Conservation (phyloP, 805 yeast genomes). For the Barnettozyma pratensis region DNA sequence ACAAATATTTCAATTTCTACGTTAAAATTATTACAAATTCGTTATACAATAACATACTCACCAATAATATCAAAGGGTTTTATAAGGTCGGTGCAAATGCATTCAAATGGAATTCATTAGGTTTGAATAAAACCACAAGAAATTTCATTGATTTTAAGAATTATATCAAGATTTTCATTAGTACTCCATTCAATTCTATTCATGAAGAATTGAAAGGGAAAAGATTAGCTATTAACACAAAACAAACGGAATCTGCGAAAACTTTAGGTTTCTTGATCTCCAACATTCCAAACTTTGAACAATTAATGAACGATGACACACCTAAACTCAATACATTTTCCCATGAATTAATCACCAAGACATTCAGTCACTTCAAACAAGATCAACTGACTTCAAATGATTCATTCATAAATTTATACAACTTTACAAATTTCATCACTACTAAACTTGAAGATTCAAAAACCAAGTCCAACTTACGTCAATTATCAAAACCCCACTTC, state of each 20-base stretch:
- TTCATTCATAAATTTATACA: background rate
- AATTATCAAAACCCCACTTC: constrained; percentile 32
- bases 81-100: constrained; percentile 22
- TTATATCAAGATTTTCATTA: constrained; percentile 28
- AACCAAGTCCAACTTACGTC: background rate
- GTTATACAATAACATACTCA: constrained; percentile 13
- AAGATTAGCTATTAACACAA: constrained; percentile 16
- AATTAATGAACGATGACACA: background rate
- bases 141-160: constrained; percentile 8
- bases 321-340: background rate
- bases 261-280: constrained; percentile 32
- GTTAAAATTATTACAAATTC: constrained; percentile 11
- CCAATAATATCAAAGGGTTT: constrained; percentile 16
- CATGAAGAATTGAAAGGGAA: constrained; percentile 24
- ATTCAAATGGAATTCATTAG: constrained; percentile 21
- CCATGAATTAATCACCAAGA: background rate
- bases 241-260: constrained; percentile 29
- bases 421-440: background rate
- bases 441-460: background rate
- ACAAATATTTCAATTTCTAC: constrained; percentile 11
- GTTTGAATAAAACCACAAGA: constrained; percentile 4
- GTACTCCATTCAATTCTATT: constrained; percentile 33
- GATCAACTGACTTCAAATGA: too few species aligned
- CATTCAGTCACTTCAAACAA: background rate
- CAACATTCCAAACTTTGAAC: constrained; percentile 27